Conservation (phyloP, 2,329 filamentous ascomycete species). For the Aspergillus hortae region DNA sequence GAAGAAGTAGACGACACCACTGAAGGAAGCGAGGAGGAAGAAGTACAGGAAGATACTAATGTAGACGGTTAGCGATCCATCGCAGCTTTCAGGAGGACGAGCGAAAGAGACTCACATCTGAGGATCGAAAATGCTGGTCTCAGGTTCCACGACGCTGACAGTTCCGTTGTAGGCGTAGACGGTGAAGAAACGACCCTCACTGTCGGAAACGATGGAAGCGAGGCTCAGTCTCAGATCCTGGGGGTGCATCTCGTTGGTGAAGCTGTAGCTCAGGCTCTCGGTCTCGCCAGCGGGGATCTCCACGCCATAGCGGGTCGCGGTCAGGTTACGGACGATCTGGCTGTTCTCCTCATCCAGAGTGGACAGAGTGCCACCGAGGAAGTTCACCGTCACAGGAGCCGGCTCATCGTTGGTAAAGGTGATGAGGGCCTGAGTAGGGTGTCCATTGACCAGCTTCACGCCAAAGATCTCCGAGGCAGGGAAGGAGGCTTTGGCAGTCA, state of each 20-base stretch:
- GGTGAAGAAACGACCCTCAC: conserved; percentile 68
- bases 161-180: conserved; percentile 76
- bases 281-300: conserved; percentile 72
- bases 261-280: conserved; percentile 74
- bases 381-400: conserved; percentile 67
- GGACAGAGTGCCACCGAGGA: conserved; percentile 72
- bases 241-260: conserved; percentile 87
- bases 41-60: conserved; percentile 93
- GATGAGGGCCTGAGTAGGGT: conserved; percentile 76
- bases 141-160: conserved; percentile 83
- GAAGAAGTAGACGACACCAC: conserved; percentile 85
- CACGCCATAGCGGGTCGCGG: conserved; percentile 68
- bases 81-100: conserved; percentile 2
- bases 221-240: conserved; percentile 81
- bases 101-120: conserved; percentile 68
- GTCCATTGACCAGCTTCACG: conserved; percentile 91
- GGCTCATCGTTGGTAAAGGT: conserved; percentile 82
- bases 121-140: conserved; percentile 87
- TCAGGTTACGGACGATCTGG: conserved; percentile 78
- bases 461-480: conserved; percentile 78
- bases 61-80: conserved; percentile 5
- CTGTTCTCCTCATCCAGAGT: conserved; percentile 55
- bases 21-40: conserved; percentile 75
- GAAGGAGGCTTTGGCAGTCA: conserved; percentile 57
- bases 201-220: conserved; percentile 67